Evolutionary conservation across 352 stramenopile species (phyloP).

Genomic region (Pythium vanterpoolii): DNA sequence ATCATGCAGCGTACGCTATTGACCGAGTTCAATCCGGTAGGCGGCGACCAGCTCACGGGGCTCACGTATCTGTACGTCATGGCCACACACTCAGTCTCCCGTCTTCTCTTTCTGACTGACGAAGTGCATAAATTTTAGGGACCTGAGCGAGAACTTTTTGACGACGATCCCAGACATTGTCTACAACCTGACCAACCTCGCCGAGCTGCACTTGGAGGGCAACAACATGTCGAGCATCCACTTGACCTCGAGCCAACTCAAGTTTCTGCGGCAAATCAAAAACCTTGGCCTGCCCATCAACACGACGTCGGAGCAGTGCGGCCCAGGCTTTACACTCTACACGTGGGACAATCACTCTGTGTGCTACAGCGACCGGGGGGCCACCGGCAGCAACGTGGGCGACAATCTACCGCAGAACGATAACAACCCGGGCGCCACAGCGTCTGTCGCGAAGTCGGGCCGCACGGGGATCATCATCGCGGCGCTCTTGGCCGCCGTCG

Average conservation of each 20-base stretch:
- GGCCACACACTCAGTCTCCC: neutral
- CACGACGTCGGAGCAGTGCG: conserved; percentile 37
- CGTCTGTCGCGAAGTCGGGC: conserved; percentile 25
- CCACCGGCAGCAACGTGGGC: conserved; percentile 21
- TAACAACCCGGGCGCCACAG: conserved; percentile 29
- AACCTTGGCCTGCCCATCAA: conserved; percentile 43
- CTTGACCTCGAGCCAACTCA: conserved; percentile 46
- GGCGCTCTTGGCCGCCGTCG: conserved; percentile 37
- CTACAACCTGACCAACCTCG: conserved; percentile 61
- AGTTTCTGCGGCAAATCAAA: conserved; percentile 47
- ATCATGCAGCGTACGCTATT: conserved; percentile 60
- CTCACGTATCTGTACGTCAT: conserved; percentile 54
- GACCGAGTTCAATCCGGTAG: conserved; percentile 57
- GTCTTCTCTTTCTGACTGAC: conserved; percentile 11
- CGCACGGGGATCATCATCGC: conserved; percentile 40
- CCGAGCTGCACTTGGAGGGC: conserved; percentile 41
- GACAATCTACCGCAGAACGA: conserved; percentile 29
- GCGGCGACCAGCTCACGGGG: conserved; percentile 35
- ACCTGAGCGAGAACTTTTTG: conserved; percentile 61
- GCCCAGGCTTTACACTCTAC: conserved; percentile 40
- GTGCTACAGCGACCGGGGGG: conserved; percentile 15
- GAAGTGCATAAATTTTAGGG: conserved; percentile 27
- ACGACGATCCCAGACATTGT: conserved; percentile 63
- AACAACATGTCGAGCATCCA: conserved; percentile 57
- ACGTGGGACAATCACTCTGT: conserved; percentile 49